Conservation (phyloP, 1,284 basidiomycete genomes). For the Apiotrichum brassicae region DNA sequence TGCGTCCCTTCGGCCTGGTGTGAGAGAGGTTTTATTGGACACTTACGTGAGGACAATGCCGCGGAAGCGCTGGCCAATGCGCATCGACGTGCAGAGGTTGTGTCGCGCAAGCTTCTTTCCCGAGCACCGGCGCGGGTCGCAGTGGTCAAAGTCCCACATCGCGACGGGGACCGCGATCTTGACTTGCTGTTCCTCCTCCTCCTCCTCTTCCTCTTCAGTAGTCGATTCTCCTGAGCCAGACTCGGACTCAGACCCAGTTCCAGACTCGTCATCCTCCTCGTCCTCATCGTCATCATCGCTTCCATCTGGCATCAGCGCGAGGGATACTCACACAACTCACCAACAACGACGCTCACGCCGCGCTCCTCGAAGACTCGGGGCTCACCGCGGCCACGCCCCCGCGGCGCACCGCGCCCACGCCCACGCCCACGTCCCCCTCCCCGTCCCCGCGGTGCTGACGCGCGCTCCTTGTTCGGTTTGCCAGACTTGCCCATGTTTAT, state of each 20-base stretch:
- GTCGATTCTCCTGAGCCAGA: conserved; percentile 33
- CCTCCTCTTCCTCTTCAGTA: conserved; percentile 42
- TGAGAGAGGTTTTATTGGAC: background rate
- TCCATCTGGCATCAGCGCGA: background rate
- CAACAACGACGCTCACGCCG: conserved; percentile 8
- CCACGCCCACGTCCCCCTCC: conserved; percentile 6
- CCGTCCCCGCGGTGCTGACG: conserved; percentile 6
- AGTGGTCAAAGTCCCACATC: conserved; percentile 98
- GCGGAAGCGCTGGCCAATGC: conserved; percentile 78
- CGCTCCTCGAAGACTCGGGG: background rate
- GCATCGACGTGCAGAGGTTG: conserved; percentile 75
- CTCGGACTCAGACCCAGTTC: conserved; percentile 15
- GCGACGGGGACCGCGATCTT: conserved; percentile 65
- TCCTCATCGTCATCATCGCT: conserved; percentile 25
- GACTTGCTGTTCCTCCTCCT: conserved; percentile 32
- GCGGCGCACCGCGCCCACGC: conserved; percentile 2
- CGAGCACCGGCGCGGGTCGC: conserved; percentile 88
- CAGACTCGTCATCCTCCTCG: conserved; percentile 5
- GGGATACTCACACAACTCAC: conserved; percentile 4
- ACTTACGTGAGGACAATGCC: conserved; percentile 88
- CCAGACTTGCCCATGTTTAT: conserved; percentile 17
- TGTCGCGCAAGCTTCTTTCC: conserved; percentile 88
- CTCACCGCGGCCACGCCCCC: background rate
- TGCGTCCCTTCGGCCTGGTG: conserved; percentile 73
- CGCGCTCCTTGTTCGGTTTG: conserved; percentile 14